These are phyloP conservation scores for Exophiala spinifera DNA, from an alignment of 2,329 filamentous ascomycete genomes.

Conservation along the genomic window DNA sequence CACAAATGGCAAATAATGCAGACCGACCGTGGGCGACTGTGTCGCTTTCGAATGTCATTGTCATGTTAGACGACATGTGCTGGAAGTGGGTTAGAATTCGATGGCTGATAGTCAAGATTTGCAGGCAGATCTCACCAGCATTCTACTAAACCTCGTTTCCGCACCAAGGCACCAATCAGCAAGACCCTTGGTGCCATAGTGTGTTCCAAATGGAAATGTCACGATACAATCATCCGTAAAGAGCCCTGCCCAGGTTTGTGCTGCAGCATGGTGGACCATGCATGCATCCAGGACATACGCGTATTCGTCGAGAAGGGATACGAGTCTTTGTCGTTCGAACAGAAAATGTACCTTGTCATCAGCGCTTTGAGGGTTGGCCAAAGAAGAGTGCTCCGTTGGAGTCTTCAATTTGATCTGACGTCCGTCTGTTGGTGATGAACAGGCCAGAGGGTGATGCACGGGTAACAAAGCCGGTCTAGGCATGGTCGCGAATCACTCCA, in stretches of 20 bases:
- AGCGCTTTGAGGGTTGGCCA: conserved; percentile 5
- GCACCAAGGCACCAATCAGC: conserved; percentile 15
- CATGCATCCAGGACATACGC: conserved; percentile 16
- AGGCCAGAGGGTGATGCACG: conserved; percentile 6
- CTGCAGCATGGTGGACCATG: conserved; percentile 10
- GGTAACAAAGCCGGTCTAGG: too few species aligned
- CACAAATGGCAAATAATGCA: conserved; percentile 12
- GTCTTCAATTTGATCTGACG: not conserved
- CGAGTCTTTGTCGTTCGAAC: conserved; percentile 41
- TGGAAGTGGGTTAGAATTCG: not conserved
- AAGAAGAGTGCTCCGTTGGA: not conserved
- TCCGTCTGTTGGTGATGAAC: not conserved
- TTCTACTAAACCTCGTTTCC: conserved; percentile 13
- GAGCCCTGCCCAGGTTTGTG: conserved; percentile 10
- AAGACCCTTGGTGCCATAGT: conserved; percentile 8
- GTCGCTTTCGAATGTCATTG: conserved; percentile 15
- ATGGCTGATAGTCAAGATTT: too few species aligned
- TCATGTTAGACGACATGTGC: conserved; percentile 17
- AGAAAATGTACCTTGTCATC: conserved; percentile 14
- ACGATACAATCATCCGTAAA: conserved; percentile 19
- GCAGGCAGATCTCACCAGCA: conserved; percentile 7
- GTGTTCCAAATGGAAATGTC: conserved; percentile 16
- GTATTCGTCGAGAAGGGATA: conserved; percentile 54
- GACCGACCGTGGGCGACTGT: conserved; percentile 12
- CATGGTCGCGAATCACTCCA: too few species aligned